Conservation (phyloP, 257 asterid genomes). For the Gentiana straminea region DNA sequence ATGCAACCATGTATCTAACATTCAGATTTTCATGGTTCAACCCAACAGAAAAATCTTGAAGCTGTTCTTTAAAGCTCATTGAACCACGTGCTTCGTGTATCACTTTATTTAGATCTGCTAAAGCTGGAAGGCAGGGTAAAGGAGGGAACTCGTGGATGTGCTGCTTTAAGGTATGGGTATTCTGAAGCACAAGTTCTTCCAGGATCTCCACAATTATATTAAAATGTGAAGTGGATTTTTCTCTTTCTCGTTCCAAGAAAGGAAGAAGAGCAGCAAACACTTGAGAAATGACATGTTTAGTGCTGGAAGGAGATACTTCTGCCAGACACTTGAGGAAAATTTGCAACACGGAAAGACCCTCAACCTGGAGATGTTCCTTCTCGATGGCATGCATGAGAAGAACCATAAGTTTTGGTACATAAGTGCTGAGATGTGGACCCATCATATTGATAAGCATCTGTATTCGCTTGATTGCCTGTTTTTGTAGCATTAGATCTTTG, state of each 20-base stretch:
- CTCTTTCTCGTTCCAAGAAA: constrained; percentile 72
- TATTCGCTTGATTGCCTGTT: constrained; percentile 77
- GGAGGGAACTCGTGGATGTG: constrained; percentile 86
- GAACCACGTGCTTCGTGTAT: constrained; percentile 79
- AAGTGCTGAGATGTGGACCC: constrained; percentile 84
- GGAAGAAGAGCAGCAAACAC: constrained; percentile 96
- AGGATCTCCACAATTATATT: constrained; percentile 72
- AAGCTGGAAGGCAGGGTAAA: constrained; percentile 74
- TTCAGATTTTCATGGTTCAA: constrained; percentile 86
- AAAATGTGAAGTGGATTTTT: constrained; percentile 37
- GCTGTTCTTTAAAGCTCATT: constrained; percentile 71
- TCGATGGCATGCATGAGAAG: constrained; percentile 92
- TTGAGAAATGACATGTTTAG: constrained; percentile 85
- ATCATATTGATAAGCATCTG: constrained; percentile 80
- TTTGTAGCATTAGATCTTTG: constrained; percentile 61
- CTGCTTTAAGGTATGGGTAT: constrained; percentile 57
- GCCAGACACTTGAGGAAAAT: constrained; percentile 72
- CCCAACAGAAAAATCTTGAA: constrained; percentile 73
- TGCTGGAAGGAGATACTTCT: constrained; percentile 74
- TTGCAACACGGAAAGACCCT: constrained; percentile 76
- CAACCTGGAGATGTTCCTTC: constrained; percentile 78
- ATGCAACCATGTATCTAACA: constrained; percentile 95
- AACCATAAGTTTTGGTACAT: constrained; percentile 94
- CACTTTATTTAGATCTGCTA: constrained; percentile 68
- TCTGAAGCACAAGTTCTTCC: constrained; percentile 83